Evolutionary conservation across 2,329 filamentous ascomycete genomes (phyloP).

Genomic region (Monascus ruber): DNA sequence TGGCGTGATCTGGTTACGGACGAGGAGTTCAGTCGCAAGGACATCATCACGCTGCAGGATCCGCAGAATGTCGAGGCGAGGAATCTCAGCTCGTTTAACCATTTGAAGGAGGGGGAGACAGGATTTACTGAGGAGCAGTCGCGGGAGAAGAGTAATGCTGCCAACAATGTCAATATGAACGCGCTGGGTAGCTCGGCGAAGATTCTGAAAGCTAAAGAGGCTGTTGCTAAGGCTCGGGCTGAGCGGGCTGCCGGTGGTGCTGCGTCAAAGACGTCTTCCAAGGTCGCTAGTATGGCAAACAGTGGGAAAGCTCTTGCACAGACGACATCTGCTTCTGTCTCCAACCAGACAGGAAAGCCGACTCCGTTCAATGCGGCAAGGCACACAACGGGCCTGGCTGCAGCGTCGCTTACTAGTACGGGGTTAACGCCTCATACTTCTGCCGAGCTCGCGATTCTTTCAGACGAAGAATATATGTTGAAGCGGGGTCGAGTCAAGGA

Average conservation of each 20-base stretch:
- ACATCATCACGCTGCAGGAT: constrained; percentile 94
- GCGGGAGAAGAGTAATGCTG: constrained; percentile 47
- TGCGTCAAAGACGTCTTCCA: constrained; percentile 17
- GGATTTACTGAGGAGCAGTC: constrained; percentile 59
- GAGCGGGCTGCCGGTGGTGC: constrained; percentile 55
- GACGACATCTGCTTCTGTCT: constrained; percentile 10
- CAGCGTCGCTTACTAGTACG: constrained; percentile 90
- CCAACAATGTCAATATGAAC: constrained; percentile 61
- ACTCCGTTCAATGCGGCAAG: constrained; percentile 71
- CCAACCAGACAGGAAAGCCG: constrained; percentile 20
- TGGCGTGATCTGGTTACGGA: constrained; percentile 88
- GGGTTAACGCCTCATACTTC: constrained; percentile 87
- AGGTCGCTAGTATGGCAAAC: constrained; percentile 8
- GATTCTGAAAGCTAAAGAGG: constrained; percentile 81
- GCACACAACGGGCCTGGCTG: constrained; percentile 82
- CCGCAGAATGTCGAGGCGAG: constrained; percentile 77
- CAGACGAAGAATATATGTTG: constrained; percentile 94
- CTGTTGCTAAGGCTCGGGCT: constrained; percentile 77
- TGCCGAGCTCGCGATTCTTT: constrained; percentile 71
- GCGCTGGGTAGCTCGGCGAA: constrained; percentile 72
- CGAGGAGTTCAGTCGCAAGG: constrained; percentile 70
- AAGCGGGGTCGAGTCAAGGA: constrained; percentile 78
- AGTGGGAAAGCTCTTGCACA: constrained; percentile 2
- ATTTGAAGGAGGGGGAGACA: constrained; percentile 68
- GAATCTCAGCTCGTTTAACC: constrained; percentile 80